A percentile compares a stretch with the other conserved stretches of the same genome.
These are phyloP conservation scores for Erodium maritimum DNA, from an alignment of 345 rosid species.

Conservation along the genomic window DNA sequence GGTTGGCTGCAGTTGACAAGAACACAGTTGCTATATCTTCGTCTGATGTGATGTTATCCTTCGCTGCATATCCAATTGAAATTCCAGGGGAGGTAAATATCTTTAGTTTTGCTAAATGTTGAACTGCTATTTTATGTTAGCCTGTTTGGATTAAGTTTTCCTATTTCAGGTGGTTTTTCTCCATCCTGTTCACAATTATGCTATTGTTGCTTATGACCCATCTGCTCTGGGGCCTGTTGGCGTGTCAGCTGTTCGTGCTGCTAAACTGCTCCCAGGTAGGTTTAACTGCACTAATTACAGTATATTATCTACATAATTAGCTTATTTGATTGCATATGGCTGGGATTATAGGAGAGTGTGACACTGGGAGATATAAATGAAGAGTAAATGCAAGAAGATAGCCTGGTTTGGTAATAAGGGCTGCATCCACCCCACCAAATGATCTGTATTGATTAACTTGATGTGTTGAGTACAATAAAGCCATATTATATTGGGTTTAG, in stretches of 20 bases:
- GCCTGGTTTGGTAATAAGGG: too few species aligned
- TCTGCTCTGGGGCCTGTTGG: constrained; percentile 61
- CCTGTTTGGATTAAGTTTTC: constrained; percentile 16
- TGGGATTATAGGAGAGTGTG: too few species aligned
- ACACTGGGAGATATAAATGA: too few species aligned
- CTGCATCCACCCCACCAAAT: too few species aligned
- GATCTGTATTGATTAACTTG: too few species aligned
- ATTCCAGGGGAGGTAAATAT: constrained; percentile 84
- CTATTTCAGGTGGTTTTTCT: constrained; percentile 75
- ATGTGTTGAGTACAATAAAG: too few species aligned
- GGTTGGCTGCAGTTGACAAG: constrained; percentile 88
- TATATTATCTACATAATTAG: background rate
- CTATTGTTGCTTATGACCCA: constrained; percentile 86
- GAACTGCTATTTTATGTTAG: background rate
- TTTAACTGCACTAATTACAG: constrained; percentile 1
- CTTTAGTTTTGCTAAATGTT: background rate
- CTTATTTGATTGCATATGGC: background rate
- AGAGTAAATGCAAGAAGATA: too few species aligned
- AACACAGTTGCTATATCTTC: constrained; percentile 75
- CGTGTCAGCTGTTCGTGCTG: constrained; percentile 68
- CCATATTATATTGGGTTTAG: too few species aligned
- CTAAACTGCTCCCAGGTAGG: constrained; percentile 82
- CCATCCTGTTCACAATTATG: constrained; percentile 93
- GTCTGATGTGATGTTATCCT: constrained; percentile 88
- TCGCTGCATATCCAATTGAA: constrained; percentile 93